Evolutionary conservation across 768 basidiomycete genomes (phyloP), one percentile per base, ranked within the genome.

Genomic region (Leccinum subtestaceum): DNA sequence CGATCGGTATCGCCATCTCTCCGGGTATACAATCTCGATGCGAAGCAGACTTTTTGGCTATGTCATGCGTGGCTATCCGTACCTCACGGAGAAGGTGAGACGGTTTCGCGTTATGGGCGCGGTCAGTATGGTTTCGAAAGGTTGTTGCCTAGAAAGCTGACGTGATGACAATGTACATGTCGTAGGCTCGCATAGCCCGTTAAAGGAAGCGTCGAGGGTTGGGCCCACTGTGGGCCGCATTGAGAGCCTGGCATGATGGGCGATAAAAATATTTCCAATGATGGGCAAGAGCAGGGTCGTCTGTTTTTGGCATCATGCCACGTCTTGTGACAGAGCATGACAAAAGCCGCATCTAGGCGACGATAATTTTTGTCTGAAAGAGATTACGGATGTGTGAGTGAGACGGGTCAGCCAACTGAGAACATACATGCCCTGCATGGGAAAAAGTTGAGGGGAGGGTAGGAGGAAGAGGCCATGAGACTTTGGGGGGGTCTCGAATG

Each of bases 401-500:
- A 36, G 34, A 36, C 12, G 15, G 7, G 2, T 10, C 10, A 1
- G 3, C n/a, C 10, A 5, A 45, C n/a, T 19, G 43, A 45, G 43
- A 45, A 45, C 6, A 7, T 40, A 17, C 15, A 34, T 34, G 15
- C 15, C 17, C 17, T 15, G 2, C 38, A 48, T 11, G 47, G 47
- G 23, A 48, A 40, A 9, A 43, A 17, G 29, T 2, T 29, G 48
- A n/a, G 17, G 17, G 23, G 32, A 32, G 13, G 23, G 21, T 43
- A 47, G 23, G 7, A 25, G 46, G 46, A 47, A 8, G 15, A 6
- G 36, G 17, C 38, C 21, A 17, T 23, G n/a, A 12, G 4, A 27
- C 32, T 5, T 19, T 25, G 43, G 63, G 58, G n/a, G 58, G n/a
- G 69, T 69, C 59, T 59, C 32, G 38, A 15, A 6, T 25, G 52